Evolutionary conservation across 768 basidiomycete genomes (phyloP), one percentile per base, ranked within the genome.

Genomic region (Lyophyllum semitale): DNA sequence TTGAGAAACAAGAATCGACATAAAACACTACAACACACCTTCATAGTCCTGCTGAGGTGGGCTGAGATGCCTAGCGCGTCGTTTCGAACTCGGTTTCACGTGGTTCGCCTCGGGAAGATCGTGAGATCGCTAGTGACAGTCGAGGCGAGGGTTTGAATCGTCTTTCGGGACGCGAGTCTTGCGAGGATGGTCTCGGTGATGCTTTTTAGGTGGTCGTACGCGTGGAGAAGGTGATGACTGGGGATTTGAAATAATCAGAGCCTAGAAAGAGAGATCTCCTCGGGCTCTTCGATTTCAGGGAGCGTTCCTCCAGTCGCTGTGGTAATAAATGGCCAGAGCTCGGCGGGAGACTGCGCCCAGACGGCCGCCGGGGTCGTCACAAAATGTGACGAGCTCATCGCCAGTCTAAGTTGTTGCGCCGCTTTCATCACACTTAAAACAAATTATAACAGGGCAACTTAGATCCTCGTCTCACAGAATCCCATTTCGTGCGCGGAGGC

Each of bases 261-360:
- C 15, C 42, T 18, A n/a, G n/a, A 29, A 22, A 38, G 23, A 18
- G 17, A 32, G n/a, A 20, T 41, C 48, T 8, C 59, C 55, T 53
- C 59, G n/a, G 40, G 40, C 26, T 53, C 58, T 8, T 58, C 51
- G 15, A 49, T 40, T 4, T 63, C 63, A 8, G 61, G 47, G 29
- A 67, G 54, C 1, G 69, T 55, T 8, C 71, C 70, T 5, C 84
- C 85, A 8, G 85, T 83, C 46, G 90, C 90, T 62, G 75, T 86
- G 18, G 79, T 70, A 23, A 91, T 77, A 67, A 93, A 92, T 11
- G 62, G 38, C 85, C 82, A 43, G 71, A 58, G 29, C 63, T 56
- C 48, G 45, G 58, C 43, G 60, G 48, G 40, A 58, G 47, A 20
- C 56, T 51, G 29, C 47, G 55, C 37, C 37, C 48, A 45, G 55